Evolutionary conservation across 306 rosid species (phyloP).

Genomic region (Datisca glomerata): DNA sequence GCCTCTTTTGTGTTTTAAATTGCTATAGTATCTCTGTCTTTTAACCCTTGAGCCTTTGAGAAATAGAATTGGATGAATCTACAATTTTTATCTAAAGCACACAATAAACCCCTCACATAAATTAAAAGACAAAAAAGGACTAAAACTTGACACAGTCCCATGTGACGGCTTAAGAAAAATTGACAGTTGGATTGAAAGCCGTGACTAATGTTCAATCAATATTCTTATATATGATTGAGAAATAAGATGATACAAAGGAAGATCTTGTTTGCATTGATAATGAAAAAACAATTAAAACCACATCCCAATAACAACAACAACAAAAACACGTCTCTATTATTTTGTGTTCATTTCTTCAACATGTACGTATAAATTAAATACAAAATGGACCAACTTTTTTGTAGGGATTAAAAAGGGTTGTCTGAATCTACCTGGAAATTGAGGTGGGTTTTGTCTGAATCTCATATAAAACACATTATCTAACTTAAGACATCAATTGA

Average conservation of each 20-base stretch:
- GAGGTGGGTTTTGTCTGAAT: conserved; percentile 74
- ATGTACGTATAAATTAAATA: conserved; percentile 16
- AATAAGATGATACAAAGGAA: conserved; percentile 16
- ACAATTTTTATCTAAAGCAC: neutral
- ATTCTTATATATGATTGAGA: neutral
- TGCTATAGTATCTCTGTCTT: too few species aligned
- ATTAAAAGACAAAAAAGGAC: neutral
- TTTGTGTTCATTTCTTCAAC: conserved; percentile 17
- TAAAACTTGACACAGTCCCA: neutral
- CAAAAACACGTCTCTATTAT: neutral
- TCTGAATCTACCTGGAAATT: conserved; percentile 90
- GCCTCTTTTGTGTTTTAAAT: too few species aligned
- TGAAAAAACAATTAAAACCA: conserved; percentile 20
- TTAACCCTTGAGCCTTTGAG: too few species aligned
- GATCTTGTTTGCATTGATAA: conserved; percentile 18
- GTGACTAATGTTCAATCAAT: neutral
- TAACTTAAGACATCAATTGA: conserved; percentile 13
- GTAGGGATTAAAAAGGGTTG: conserved; percentile 46
- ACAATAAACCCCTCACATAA: neutral
- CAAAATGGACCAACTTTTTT: conserved; percentile 25
- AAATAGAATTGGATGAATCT: neutral
- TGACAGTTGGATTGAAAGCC: neutral
- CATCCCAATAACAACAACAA: conserved; percentile 14
- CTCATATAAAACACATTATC: conserved; percentile 41
- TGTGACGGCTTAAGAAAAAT: too few species aligned